Evolutionary conservation across 2,329 filamentous ascomycete genomes (phyloP), one percentile per base, ranked within the genome.

Genomic region (Verticillium zaregamsianum): DNA sequence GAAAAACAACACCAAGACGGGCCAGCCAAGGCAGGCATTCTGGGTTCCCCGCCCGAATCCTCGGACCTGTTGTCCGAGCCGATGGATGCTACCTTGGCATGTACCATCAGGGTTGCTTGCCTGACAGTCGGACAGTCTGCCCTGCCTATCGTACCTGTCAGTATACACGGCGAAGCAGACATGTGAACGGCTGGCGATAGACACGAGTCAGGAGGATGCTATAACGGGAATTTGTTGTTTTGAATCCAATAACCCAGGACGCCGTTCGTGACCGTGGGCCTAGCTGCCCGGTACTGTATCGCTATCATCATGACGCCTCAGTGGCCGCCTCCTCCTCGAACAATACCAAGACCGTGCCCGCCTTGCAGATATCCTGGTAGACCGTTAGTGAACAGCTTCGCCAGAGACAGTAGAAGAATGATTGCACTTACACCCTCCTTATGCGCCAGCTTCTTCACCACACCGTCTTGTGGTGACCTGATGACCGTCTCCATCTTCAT

Each of bases 401-500:
- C 40, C 33, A 17, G 4, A n/a, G 23, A 14, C 15, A 20, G 14
- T 55, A 9, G 17, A 17, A 25, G 49, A 31, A 28, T 28, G 28
- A 28, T 6, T 5, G n/a, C 37, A 74, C 87, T 81, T 80, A 91
- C 89, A 63, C 91, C 91, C 77, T 89, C 85, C 70, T 88, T 86
- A 71, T 93, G 90, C 45, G 90, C 89, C 61, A 93, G 76, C 72
- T 86, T 89, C 73, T 90, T 88, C 64, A 93, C 84, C 1, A 87
- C 79, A 7, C 90, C 90, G 62, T 86, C 83, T 65, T 91, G 89
- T 8, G 90, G 90, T 59, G 90, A 91, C 63, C 90, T 83, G 68
- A 93, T 93, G 1, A 93, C 88, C 2, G 90, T 93, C 73, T 93
- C 90, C 90, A 93, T 93, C 81, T 93, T 93, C 90, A 93, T 93